A percentile compares a stretch with the other conserved stretches of the same genome.
These are phyloP conservation scores for Salix caprea DNA, from an alignment of 345 rosid species.

Conservation along the genomic window DNA sequence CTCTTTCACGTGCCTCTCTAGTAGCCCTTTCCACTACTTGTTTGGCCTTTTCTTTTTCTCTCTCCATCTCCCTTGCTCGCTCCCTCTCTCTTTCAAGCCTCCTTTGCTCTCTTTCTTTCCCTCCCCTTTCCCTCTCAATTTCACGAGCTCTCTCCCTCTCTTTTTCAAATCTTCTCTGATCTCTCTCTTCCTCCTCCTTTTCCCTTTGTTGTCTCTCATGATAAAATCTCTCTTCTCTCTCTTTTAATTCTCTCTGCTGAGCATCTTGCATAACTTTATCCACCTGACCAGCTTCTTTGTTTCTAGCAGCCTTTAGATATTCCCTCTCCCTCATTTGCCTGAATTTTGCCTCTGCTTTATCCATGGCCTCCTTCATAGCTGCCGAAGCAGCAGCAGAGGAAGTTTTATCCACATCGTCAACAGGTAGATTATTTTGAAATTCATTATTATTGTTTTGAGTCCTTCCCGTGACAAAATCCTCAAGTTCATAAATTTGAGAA, in stretches of 20 bases:
- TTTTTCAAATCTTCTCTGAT: constrained; percentile 50
- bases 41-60: constrained; percentile 65
- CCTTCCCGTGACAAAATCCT: constrained; percentile 59
- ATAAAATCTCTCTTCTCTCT: constrained; percentile 52
- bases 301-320: constrained; percentile 59
- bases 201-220: constrained; percentile 50
- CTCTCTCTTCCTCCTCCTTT: constrained; percentile 56
- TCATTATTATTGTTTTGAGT: constrained; percentile 40
- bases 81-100: constrained; percentile 64
- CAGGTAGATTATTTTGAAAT: constrained; percentile 38
- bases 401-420: constrained; percentile 52
- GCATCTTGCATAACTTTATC: constrained; percentile 49
- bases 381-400: constrained; percentile 80
- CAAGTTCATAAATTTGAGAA: constrained; percentile 74
- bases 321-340: constrained; percentile 87
- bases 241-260: constrained; percentile 54
- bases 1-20: constrained; percentile 96
- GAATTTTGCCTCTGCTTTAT: constrained; percentile 92
- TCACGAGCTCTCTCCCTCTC: constrained; percentile 44
- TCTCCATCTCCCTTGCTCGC: constrained; percentile 57
- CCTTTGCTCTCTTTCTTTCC: constrained; percentile 59
- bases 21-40: constrained; percentile 98
- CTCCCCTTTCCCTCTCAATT: constrained; percentile 55
- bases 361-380: constrained; percentile 98
- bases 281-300: constrained; percentile 49